Conservation (phyloP, 805 yeast genomes). For the Wickerhamomyces alni region DNA sequence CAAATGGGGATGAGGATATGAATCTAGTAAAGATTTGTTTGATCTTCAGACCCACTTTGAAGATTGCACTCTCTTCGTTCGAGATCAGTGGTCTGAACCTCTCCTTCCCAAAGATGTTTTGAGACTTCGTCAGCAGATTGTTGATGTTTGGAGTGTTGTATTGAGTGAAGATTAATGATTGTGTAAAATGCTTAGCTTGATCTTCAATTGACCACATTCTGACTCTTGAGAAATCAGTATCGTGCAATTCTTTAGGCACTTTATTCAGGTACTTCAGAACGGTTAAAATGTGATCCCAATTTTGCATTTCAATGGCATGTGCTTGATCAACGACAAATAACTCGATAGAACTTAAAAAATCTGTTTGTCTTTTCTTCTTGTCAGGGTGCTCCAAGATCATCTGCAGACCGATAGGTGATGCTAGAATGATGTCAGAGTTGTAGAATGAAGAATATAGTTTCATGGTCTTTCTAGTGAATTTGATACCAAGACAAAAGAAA, state of each 20-base stretch:
- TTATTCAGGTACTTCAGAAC: constrained; percentile 64
- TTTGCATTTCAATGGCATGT: constrained; percentile 85
- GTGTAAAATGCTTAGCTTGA: constrained; percentile 66
- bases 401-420: constrained; percentile 87
- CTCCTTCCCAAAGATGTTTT: constrained; percentile 55
- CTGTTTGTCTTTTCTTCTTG: constrained; percentile 56
- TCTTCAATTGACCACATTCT: constrained; percentile 92
- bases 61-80: constrained; percentile 49
- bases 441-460: constrained; percentile 82
- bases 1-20: constrained; percentile 44
- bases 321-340: constrained; percentile 74
- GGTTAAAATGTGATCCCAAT: constrained; percentile 77
- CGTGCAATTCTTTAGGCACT: constrained; percentile 73
- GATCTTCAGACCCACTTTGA: constrained; percentile 58
- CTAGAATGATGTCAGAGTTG: constrained; percentile 78
- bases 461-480: constrained; percentile 81
- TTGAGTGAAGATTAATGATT: constrained; percentile 70
- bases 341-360: constrained; percentile 87
- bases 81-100: constrained; percentile 44
- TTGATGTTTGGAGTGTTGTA: constrained; percentile 78
- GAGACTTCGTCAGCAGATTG: constrained; percentile 45
- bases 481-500: constrained; percentile 85
- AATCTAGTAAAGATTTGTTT: constrained; percentile 70
- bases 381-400: constrained; percentile 66
- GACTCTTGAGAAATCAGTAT: constrained; percentile 85